A percentile compares a stretch with the other conserved stretches of the same genome.
Conservation (phyloP, 345 rosid species). For the Boechera retrofracta region DNA sequence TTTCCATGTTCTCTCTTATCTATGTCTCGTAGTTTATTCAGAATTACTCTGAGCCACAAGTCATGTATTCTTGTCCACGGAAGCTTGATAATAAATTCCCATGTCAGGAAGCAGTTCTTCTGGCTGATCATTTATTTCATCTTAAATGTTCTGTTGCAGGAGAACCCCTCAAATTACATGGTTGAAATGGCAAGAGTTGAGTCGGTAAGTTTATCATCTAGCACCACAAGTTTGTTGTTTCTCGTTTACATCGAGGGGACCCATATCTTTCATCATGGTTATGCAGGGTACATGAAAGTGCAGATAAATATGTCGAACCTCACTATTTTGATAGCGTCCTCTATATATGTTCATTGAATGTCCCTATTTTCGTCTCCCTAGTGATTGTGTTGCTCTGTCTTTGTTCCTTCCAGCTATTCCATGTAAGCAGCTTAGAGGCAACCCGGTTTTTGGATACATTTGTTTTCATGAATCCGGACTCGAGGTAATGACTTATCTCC, state of each 20-base stretch:
- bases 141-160: conserved; percentile 54
- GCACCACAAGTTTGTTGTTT: conserved; percentile 35
- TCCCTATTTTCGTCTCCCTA: not conserved
- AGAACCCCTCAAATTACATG: conserved; percentile 78
- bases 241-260: conserved; percentile 11
- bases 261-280: conserved; percentile 20
- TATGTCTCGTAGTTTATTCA: conserved; percentile 1
- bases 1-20: conserved; percentile 5
- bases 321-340: conserved; percentile 10
- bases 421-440: conserved; percentile 76
- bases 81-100: conserved; percentile 27
- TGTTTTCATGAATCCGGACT: conserved; percentile 83
- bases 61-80: conserved; percentile 26
- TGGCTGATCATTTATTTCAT: conserved; percentile 15
- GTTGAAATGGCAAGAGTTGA: conserved; percentile 95
- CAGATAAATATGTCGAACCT: not conserved
- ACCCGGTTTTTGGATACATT: conserved; percentile 77
- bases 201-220: conserved; percentile 61
- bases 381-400: conserved; percentile 38
- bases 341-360: not conserved
- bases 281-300: not conserved
- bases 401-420: conserved; percentile 65
- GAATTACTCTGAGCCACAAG: not conserved
- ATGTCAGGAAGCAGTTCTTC: conserved; percentile 20
- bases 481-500: conserved; percentile 58